These are phyloP conservation scores for Alternaria metachromatica DNA, from an alignment of 2,329 filamentous ascomycete species.

Conservation along the genomic window DNA sequence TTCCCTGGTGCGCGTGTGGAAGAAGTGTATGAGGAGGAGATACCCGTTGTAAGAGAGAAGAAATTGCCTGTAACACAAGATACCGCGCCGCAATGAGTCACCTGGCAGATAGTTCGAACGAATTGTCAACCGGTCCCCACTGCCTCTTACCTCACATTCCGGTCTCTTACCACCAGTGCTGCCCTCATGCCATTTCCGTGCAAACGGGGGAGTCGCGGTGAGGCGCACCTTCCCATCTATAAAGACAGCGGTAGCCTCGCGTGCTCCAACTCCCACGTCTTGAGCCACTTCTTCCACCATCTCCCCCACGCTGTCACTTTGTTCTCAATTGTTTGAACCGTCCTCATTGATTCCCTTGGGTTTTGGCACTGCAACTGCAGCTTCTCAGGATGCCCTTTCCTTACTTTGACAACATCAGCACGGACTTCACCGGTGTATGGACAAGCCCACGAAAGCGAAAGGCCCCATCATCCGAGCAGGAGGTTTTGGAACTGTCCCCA, in stretches of 20 bases:
- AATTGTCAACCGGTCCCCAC: too few relatives aligned
- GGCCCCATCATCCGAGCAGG: background rate
- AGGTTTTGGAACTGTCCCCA: background rate
- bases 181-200: background rate
- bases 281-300: background rate
- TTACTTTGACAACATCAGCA: constrained; percentile 15
- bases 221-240: background rate
- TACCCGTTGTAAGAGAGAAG: constrained; percentile 6
- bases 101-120: background rate
- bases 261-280: background rate
- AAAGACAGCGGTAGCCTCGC: background rate
- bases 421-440: constrained; percentile 11
- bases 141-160: background rate
- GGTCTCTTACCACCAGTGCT: background rate
- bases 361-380: background rate
- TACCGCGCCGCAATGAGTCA: background rate
- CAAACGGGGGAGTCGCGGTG: background rate
- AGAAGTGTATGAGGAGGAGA: constrained; percentile 48
- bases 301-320: background rate
- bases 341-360: background rate
- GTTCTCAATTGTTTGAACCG: background rate
- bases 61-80: background rate
- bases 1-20: constrained; percentile 42
- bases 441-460: constrained; percentile 9
- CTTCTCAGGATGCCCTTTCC: constrained; percentile 8